Base-by-base conservation (phyloP, 2,329 filamentous ascomycete species). In the Hawksworthiomyces lignivorus region DNA sequence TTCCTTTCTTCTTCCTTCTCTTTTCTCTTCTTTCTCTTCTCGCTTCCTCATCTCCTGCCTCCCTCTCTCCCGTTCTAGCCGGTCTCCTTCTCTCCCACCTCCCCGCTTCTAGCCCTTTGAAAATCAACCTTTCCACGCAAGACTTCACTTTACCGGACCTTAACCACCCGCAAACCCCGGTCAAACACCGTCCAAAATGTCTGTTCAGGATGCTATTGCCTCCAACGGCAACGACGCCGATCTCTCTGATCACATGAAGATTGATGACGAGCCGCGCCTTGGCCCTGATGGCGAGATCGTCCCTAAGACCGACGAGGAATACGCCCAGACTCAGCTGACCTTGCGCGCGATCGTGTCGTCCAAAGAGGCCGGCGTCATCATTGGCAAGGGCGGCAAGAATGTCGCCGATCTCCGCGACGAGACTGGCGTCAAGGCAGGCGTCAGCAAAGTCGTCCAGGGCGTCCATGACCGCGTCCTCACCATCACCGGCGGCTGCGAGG, bases 321-420 rank as follows among this genome's bases (percentile, higher is more conserved):
- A 98, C 61, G 88, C 87, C 39, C 80, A 88, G 62, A 81, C 89
- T 39, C 86, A 94, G 66, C 75, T 98, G 57, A 98, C 92, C 48
- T 79, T 98, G 50, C 86, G 92, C 62, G 92, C 92, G 55, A 96
- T 98, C 61, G 92, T 98, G 53, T 96, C 92, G 26, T 96, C 92
- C 63, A 97, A 97, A 71, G 92, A 98, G 68, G 92, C 92, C 46
- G 92, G 92, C 59, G 88, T 98, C 56, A 97, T 98, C 65, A 98
- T 98, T 64, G 92, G 92, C 65, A 98, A 98, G 70, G 88, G 84
- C 44, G 92, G 92, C 60, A 95, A 97, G 75, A 97, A 98, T 58
- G 92, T 98, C 42, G 92, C 92, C 36, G 90, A 97, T 59, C 76
- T 98, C 49, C 84, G 92, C 60, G 90, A 98, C 57, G 90, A 97